A percentile compares a stretch with the other conserved stretches of the same genome.
These are phyloP conservation scores for Eremochloa ophiuroides DNA, from an alignment of 176 grass and related monocot genomes.

Conservation along the genomic window DNA sequence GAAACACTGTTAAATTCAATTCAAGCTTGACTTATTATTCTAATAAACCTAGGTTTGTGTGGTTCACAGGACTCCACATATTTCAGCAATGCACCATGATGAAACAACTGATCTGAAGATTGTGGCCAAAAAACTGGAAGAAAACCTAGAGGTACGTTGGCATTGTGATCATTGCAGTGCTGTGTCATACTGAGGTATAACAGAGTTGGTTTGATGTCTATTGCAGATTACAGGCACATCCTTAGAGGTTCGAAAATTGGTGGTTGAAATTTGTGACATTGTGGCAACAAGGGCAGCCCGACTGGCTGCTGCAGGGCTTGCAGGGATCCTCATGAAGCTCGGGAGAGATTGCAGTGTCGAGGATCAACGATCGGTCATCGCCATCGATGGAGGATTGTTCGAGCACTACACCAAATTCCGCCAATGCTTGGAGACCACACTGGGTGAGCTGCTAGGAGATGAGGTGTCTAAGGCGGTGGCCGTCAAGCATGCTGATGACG, in stretches of 20 bases:
- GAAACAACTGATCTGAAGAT: constrained; percentile 54
- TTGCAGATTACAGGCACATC: constrained; percentile 50
- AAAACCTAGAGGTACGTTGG: constrained; percentile 38
- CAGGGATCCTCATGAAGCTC: constrained; percentile 77
- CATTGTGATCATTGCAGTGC: neutral
- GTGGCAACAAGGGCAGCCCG: constrained; percentile 59
- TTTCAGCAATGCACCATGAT: constrained; percentile 72
- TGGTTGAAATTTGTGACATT: constrained; percentile 60
- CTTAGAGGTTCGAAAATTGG: constrained; percentile 51
- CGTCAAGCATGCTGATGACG: constrained; percentile 50
- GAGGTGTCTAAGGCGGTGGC: constrained; percentile 29
- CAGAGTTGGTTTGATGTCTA: neutral
- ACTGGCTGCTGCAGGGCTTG: constrained; percentile 72
- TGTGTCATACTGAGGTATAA: neutral
- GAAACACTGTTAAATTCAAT: neutral
- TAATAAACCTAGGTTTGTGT: neutral
- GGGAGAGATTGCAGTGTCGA: constrained; percentile 37
- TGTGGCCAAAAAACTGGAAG: constrained; percentile 52
- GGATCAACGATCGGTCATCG: constrained; percentile 52
- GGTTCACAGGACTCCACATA: constrained; percentile 48
- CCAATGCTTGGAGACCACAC: constrained; percentile 49
- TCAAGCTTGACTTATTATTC: neutral
- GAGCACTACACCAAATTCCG: constrained; percentile 62
- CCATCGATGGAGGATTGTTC: constrained; percentile 67
- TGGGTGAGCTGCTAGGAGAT: constrained; percentile 60